These are phyloP conservation scores for Monosporozyma aquatica DNA, from an alignment of 805 yeast species.

Conservation along the genomic window DNA sequence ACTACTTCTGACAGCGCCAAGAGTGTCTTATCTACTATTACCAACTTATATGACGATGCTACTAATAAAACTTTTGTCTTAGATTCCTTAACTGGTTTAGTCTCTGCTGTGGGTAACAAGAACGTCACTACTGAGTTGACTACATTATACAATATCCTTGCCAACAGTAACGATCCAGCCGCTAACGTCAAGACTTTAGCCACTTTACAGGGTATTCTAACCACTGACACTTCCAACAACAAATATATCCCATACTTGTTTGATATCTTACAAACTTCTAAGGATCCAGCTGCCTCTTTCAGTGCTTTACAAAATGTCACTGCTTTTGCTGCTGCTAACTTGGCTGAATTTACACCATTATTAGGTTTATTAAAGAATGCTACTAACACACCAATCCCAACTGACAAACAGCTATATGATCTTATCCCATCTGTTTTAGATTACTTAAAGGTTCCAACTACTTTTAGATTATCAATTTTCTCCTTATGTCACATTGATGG, in stretches of 20 bases:
- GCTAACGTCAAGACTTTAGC: constrained; percentile 15
- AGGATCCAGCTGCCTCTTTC: constrained; percentile 19
- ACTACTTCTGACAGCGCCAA: constrained; percentile 19
- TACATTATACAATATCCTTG: constrained; percentile 18
- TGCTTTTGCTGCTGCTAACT: constrained; percentile 16
- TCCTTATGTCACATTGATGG: constrained; percentile 23
- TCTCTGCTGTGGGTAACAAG: constrained; percentile 14
- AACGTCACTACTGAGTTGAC: constrained; percentile 12
- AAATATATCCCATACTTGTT: constrained; percentile 19
- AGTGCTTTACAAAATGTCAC: constrained; percentile 20
- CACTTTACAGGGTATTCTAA: constrained; percentile 11
- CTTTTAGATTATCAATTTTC: constrained; percentile 25
- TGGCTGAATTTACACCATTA: constrained; percentile 16
- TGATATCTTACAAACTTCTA: constrained; percentile 16
- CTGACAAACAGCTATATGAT: constrained; percentile 17
- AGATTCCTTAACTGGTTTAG: constrained; percentile 9
- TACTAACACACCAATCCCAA: constrained; percentile 8
- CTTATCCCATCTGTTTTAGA: constrained; percentile 20
- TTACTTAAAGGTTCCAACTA: constrained; percentile 21
- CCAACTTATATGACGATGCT: constrained; percentile 12
- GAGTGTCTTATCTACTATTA: constrained; percentile 15
- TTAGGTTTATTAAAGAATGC: constrained; percentile 16
- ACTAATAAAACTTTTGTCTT: constrained; percentile 16
- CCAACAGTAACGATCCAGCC: constrained; percentile 17
- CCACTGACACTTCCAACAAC: constrained; percentile 10